phyloP scores from a whole-genome alignment of 345 rosid genomes.

The Viola odorata region DNA sequence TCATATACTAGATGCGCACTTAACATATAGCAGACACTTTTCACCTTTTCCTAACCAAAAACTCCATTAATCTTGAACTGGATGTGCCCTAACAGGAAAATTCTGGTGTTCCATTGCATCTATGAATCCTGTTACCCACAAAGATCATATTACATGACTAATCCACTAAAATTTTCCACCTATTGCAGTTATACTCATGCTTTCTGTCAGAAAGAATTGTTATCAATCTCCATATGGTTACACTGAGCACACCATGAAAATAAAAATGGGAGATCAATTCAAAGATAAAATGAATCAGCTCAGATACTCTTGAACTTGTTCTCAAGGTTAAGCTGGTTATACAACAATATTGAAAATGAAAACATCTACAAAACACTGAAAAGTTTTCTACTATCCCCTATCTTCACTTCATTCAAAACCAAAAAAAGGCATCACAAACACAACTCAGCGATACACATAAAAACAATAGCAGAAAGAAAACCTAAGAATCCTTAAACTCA shows the following conservation, averaged over 20 bases:
- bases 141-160: too few species aligned
- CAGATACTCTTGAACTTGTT: neutral
- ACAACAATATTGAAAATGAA: neutral
- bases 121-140: too few species aligned
- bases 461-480: neutral
- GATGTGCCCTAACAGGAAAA: too few species aligned
- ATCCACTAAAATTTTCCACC: too few species aligned
- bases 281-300: neutral
- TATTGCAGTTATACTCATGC: too few species aligned
- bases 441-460: neutral
- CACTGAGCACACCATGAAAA: neutral
- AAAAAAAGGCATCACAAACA: neutral
- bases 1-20: too few species aligned
- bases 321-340: neutral
- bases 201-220: too few species aligned
- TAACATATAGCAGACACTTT: too few species aligned
- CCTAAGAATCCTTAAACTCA: neutral
- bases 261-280: neutral
- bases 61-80: too few species aligned
- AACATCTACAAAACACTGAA: neutral
- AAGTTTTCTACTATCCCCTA: neutral
- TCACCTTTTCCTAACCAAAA: too few species aligned
- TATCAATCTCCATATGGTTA: neutral
- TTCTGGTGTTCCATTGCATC: too few species aligned
- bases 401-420: neutral